phyloP scores from a whole-genome alignment of 2,329 filamentous ascomycete genomes.

The Diaporthe australafricana region DNA sequence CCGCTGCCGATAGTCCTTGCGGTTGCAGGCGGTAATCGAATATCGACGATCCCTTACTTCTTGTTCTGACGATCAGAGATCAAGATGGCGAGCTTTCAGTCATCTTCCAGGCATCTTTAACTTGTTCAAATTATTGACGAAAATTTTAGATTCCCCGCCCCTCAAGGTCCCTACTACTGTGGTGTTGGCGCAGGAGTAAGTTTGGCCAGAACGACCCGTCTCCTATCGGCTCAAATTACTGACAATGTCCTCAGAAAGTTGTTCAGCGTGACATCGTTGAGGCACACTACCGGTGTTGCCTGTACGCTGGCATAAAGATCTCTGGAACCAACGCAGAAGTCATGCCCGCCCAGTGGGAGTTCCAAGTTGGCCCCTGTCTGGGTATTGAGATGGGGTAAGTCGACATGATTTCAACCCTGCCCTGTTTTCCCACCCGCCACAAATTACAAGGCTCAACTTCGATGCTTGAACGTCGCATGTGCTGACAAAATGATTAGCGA shows the following conservation, averaged over 20 bases:
- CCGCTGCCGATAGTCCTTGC: not conserved
- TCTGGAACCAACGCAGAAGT: conserved; percentile 99
- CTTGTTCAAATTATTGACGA: not conserved
- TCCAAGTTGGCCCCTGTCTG: conserved; percentile 90
- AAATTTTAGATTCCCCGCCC: conserved; percentile 81
- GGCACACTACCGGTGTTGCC: conserved; percentile 77
- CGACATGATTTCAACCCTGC: conserved; percentile 54
- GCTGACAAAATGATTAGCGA: conserved; percentile 63
- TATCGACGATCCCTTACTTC: not conserved
- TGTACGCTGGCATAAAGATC: conserved; percentile 92
- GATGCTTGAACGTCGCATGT: conserved; percentile 70
- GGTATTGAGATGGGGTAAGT: conserved; percentile 77
- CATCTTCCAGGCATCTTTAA: not conserved
- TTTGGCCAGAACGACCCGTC: not conserved
- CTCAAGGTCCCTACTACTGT: conserved; percentile 96
- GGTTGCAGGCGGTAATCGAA: not conserved
- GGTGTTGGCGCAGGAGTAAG: conserved; percentile 85
- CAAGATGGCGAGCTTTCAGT: not conserved
- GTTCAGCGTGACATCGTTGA: conserved; percentile 98
- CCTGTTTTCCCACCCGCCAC: too few species aligned
- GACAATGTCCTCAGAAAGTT: conserved; percentile 73
- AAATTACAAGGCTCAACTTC: conserved; percentile 42
- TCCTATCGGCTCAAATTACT: not conserved
- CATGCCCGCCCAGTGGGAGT: conserved; percentile 98
- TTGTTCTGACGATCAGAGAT: not conserved